Evolutionary conservation across 2,329 filamentous ascomycete species (phyloP).

Genomic region (Ilyonectria mors-panacis): DNA sequence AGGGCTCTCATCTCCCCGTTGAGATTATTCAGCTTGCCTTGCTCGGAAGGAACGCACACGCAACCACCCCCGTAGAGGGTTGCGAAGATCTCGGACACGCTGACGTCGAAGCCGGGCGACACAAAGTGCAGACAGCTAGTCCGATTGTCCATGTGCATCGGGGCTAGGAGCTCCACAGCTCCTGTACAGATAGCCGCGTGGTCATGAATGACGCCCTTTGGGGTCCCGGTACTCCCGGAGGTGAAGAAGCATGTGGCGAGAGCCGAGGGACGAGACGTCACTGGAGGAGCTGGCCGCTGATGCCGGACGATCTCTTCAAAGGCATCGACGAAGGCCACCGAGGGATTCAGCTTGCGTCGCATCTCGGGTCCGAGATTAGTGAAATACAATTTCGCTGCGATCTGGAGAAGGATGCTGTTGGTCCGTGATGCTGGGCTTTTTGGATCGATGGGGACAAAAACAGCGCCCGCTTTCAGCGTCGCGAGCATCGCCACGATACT

Average conservation of each 20-base stretch:
- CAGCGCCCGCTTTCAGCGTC: conserved; percentile 28
- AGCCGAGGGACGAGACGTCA: conserved; percentile 17
- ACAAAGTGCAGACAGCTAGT: conserved; percentile 27
- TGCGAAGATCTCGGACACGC: conserved; percentile 24
- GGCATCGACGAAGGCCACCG: conserved; percentile 19
- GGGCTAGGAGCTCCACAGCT: conserved; percentile 19
- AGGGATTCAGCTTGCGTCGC: conserved; percentile 31
- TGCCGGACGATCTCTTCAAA: conserved; percentile 25
- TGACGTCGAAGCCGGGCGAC: conserved; percentile 30
- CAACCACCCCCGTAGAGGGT: conserved; percentile 25
- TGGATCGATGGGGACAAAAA: conserved; percentile 32
- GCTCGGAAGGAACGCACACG: conserved; percentile 30
- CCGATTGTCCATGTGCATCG: conserved; percentile 26
- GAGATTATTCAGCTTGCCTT: conserved; percentile 27
- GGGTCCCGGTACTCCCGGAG: conserved; percentile 6
- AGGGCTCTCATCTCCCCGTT: conserved; percentile 29
- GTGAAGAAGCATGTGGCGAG: conserved; percentile 35
- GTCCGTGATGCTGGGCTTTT: conserved; percentile 29
- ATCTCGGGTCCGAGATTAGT: conserved; percentile 26
- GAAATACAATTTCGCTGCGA: conserved; percentile 31
- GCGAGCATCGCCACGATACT: conserved; percentile 24
- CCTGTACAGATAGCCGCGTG: conserved; percentile 30
- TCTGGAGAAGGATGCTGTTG: conserved; percentile 30
- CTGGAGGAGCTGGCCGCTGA: conserved; percentile 10
- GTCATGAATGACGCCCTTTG: conserved; percentile 28